These are phyloP conservation scores for Leccinum disarticulatum DNA, from an alignment of 768 basidiomycete genomes.

Conservation along the genomic window DNA sequence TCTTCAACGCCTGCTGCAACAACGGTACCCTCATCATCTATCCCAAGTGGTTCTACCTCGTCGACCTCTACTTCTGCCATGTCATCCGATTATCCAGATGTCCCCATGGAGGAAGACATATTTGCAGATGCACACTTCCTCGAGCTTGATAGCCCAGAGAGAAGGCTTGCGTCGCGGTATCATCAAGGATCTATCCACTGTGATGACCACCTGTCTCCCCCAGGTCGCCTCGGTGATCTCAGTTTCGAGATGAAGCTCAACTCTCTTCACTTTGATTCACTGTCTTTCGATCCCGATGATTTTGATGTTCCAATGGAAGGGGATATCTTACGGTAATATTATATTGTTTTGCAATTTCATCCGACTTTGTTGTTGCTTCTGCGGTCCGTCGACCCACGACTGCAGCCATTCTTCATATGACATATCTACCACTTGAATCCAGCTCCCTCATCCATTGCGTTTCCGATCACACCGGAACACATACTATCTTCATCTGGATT, in stretches of 20 bases:
- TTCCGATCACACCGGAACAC: slow-evolving; percentile 3
- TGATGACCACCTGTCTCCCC: slow-evolving; percentile 1
- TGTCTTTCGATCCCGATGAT: slow-evolving; percentile 65
- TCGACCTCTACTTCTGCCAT: slow-evolving; percentile 13
- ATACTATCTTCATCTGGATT: background rate
- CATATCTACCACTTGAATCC: slow-evolving; percentile 11
- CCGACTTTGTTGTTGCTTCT: background rate
- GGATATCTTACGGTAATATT: slow-evolving; percentile 14
- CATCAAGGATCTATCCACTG: slow-evolving; percentile 1
- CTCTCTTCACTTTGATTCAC: slow-evolving; percentile 69
- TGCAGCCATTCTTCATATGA: slow-evolving; percentile 1
- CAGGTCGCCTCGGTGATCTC: slow-evolving; percentile 35
- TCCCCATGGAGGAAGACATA: slow-evolving; percentile 19
- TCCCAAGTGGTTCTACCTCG: background rate
- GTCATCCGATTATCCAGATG: slow-evolving; percentile 18
- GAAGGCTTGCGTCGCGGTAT: slow-evolving; percentile 13
- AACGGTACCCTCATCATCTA: slow-evolving; percentile 1
- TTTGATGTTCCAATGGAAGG: slow-evolving; percentile 38
- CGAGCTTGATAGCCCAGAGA: slow-evolving; percentile 21
- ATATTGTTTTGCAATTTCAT: background rate
- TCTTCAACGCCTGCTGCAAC: slow-evolving; percentile 3
- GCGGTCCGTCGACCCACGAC: slow-evolving; percentile 1
- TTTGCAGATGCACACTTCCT: slow-evolving; percentile 15
- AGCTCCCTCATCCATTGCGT: background rate
- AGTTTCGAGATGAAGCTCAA: slow-evolving; percentile 68